Base-by-base conservation (phyloP, 306 rosid genomes). In the Rosa persica region DNA sequence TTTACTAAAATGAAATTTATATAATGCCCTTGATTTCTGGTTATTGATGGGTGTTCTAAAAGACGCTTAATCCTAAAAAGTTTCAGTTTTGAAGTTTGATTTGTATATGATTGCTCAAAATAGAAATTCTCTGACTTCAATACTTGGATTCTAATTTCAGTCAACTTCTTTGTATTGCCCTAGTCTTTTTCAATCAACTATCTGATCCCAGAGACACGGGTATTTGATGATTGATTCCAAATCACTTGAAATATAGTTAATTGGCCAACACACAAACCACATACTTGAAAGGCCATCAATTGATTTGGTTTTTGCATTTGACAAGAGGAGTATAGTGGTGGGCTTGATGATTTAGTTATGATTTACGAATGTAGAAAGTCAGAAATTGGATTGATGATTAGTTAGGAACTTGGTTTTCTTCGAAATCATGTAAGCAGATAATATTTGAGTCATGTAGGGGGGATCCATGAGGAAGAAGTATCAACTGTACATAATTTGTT, bases 121-220 rank as follows among this genome's bases (percentile, higher is more conserved):
- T 16, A 36, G 25, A 66, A 66, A 66, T 17, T 39, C 6, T 19
- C 12, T 8, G 23, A 17, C 12, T 64, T 27, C 43, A 38, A 13
- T 66, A 39, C 5, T 20, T 0, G 12, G 44, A 65, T 34, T 30
- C 1, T 34, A 36, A 5, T 34, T 65, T 34, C 44, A 65, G 3
- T 19, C 15, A 8, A 46, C 7, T 39, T 9, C 23, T 47, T 62
- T 51, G 16, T 27, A 51, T 68, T 22, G 34, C 42, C 73, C 77
- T 78, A 70, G 74, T 62, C 47, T 22, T 36, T 66, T 49, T 47
- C 9, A 4, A 44, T 71, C 16, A 65, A 20, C 73, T 22, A 60
- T 58, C 54, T 58, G 66, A 25, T 13, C 69, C 39, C n/a, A 64
- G 4, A 15, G 48, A 67, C 15, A 2, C 11, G 16, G 6, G 62